These are phyloP conservation scores for Megacollybia marginata DNA, from an alignment of 768 basidiomycete genomes.

Conservation along the genomic window DNA sequence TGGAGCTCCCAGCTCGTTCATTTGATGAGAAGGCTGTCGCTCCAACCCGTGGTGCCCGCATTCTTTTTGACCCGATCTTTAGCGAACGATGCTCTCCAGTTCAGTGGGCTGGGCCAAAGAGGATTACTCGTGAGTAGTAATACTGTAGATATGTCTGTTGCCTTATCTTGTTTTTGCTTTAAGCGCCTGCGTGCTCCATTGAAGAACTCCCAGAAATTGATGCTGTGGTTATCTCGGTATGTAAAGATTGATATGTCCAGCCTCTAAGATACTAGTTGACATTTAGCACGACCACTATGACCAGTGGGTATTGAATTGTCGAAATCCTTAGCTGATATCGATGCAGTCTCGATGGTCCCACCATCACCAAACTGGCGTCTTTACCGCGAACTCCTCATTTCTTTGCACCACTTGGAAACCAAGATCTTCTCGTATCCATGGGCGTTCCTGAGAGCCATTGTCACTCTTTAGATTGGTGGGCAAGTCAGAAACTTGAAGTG, in stretches of 20 bases:
- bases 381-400: slow-evolving; percentile 35
- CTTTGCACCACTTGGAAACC: slow-evolving; percentile 54
- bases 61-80: slow-evolving; percentile 49
- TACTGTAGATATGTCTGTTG: slow-evolving; percentile 7
- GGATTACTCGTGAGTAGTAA: slow-evolving; percentile 34
- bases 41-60: slow-evolving; percentile 28
- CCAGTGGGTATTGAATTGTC: slow-evolving; percentile 24
- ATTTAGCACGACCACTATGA: slow-evolving; percentile 45
- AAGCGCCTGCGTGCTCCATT: slow-evolving; percentile 41
- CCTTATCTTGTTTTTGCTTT: neutral
- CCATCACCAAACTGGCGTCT: slow-evolving; percentile 29
- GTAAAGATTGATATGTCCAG: slow-evolving; percentile 6
- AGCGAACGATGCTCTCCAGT: slow-evolving; percentile 44
- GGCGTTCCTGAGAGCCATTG: slow-evolving; percentile 31
- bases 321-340: neutral
- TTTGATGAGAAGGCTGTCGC: slow-evolving; percentile 5
- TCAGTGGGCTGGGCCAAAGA: slow-evolving; percentile 36
- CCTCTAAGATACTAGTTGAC: neutral
- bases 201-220: slow-evolving; percentile 56
- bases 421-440: slow-evolving; percentile 28
- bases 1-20: slow-evolving; percentile 36
- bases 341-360: slow-evolving; percentile 36
- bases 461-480: slow-evolving; percentile 64
- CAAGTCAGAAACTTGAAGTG: slow-evolving; percentile 32
- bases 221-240: slow-evolving; percentile 53